Conservation (phyloP, 306 rosid genomes). For the Casuarina glauca region DNA sequence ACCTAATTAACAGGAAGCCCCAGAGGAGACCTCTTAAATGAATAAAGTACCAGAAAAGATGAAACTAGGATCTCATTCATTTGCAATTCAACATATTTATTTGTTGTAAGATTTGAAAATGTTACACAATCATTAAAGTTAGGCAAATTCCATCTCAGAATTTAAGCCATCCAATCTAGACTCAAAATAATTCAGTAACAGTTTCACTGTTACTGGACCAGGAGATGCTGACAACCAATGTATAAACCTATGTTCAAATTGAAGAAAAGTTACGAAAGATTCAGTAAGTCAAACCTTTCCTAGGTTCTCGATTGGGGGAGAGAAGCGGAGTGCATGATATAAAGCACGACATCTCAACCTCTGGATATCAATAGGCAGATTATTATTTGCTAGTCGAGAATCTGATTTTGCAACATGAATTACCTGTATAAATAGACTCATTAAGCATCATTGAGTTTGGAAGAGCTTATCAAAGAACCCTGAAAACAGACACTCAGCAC, state of each 20-base stretch:
- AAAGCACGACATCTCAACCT: slow-evolving; percentile 89
- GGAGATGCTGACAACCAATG: background rate
- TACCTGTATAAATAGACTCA: slow-evolving; percentile 54
- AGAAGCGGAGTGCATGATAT: slow-evolving; percentile 79
- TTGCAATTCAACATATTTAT: slow-evolving; percentile 21
- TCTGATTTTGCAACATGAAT: slow-evolving; percentile 90
- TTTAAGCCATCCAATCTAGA: slow-evolving; percentile 2
- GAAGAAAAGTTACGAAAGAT: background rate
- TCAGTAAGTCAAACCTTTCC: slow-evolving; percentile 69
- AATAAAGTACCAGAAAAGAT: slow-evolving; percentile 38
- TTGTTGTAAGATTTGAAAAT: background rate
- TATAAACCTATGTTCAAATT: background rate
- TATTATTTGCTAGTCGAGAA: slow-evolving; percentile 92
- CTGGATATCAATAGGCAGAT: slow-evolving; percentile 82
- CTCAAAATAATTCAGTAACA: background rate
- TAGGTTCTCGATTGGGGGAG: slow-evolving; percentile 76
- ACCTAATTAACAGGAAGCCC: slow-evolving; percentile 92
- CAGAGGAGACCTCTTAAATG: slow-evolving; percentile 89
- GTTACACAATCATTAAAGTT: too few species aligned
- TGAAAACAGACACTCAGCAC: slow-evolving; percentile 18
- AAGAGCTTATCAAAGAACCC: background rate
- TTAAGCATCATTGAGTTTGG: slow-evolving; percentile 24
- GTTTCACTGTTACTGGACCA: slow-evolving; percentile 1
- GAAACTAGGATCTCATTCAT: slow-evolving; percentile 40
- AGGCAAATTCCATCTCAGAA: too few species aligned